Evolutionary conservation across 129 eudicot genomes (phyloP), one percentile per base, ranked within the genome.

Genomic region (Deinandra increscens): DNA sequence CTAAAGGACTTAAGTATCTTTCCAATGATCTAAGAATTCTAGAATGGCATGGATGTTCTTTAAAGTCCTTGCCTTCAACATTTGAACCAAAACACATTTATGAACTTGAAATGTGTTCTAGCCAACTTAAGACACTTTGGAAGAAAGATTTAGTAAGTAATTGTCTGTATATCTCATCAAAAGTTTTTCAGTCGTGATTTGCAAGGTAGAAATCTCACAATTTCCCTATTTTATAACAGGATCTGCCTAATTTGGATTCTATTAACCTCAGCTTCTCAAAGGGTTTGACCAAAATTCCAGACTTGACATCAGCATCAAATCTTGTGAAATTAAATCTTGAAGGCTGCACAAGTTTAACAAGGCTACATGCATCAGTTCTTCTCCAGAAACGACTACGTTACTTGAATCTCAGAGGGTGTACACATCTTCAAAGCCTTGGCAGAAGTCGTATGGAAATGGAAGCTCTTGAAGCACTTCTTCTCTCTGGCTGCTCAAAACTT

Each of bases 41-140:
- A n/a, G 72, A 74, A 37, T 64, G 78, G 72, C 41, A 22, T 64
- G 66, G 65, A 53, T 74, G 78, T 53, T 74, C 72, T 51, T 74
- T 74, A 22, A 51, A 74, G 56, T 51, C 58, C 31, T 64, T 74
- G 41, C 72, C 78, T n/a, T 41, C 64, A 64, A 50, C 6, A 10
- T 72, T 72, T 44, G 37, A 20, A 12, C 76, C 76, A n/a, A 45
- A 19, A 13, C 76, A 46, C 50, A 64, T 74, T 5, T 74, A 11
- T 64, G 72, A 20, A 51, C 33, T 74, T 64, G 64, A 74, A 38
- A 64, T 74, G 78, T 42, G 71, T 64, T 37, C 49, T 26, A 64
- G 55, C 53, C 72, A 66, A 54, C 72, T 74, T 38, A 33, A 64
- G 64, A 64, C 44, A 64, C 72, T 38, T 29, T 54, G 65, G 62